Evolutionary conservation across 495 filamentous ascomycete genomes (phyloP), one percentile per base, ranked within the genome.

Genomic region (Haplographium delicatum): DNA sequence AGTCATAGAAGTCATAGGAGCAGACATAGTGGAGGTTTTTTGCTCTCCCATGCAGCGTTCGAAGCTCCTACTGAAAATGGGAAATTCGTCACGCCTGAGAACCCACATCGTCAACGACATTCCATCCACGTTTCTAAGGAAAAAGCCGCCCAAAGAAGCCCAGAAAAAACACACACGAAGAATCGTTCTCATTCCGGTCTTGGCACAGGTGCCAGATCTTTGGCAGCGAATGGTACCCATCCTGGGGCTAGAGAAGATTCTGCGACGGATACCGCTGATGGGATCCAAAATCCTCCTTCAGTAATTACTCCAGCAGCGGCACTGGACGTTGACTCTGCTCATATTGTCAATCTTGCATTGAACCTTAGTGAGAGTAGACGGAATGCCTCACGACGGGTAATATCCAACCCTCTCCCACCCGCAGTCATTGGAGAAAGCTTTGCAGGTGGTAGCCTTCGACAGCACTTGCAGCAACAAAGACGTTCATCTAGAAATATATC

Each of bases 331-430:
- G 89, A 96, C 57, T 82, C 88, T 18, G 74, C 86, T 16, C 86
- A 95, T 64, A 91, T 96, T 50, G 88, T 96, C 30, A 89, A 86
- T 59, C 83, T 96, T 65, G 91, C 91, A 1, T 68, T 96, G 62
- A 91, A 84, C 60, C 67, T 96, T 42, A 95, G 86, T 68, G 88
- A 95, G 61, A 90, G 87, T 26, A 75, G 90, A 44, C 76, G 81
- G 47, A 74, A 83, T 30, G 78, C 79, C 16, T 69, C 77, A 22
- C 69, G 74, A 43, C 71, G 82, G 40, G 71, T 73, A 38, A 61
- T 75, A 3, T 76, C 81, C 15, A 69, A 59, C 20, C 72, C 73
- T 15, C 62, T 74, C 0, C 72, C 77, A 16, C 75, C 70, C 60
- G 26, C 69, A 67, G 18, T 50, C 68, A 26, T 73, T 69, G 13